Evolutionary conservation across 1,284 basidiomycete genomes (phyloP), one percentile per base, ranked within the genome.

Genomic region (Fomitiporia mediterranea): DNA sequence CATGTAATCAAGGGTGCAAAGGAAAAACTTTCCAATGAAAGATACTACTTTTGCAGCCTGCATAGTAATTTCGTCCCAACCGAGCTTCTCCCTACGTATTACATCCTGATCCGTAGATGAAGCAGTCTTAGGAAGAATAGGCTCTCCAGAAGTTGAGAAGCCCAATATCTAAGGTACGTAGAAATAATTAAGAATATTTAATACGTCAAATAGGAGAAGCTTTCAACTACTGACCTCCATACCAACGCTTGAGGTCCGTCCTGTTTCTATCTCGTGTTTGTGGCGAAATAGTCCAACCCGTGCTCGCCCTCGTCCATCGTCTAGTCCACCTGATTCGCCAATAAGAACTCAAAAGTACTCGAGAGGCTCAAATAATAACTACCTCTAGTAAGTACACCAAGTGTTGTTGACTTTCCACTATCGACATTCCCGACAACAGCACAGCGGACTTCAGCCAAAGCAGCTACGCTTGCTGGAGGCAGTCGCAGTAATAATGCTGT

Each of bases 201-300:
- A 9, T 50, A 39, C 30, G 27, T 25, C 6, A 15, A 43, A 38
- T 39, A 39, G 52, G 32, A 62, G 42, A 9, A 19, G 15, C 13
- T 44, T 44, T 43, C 58, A 51, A 37, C 23, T 37, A 50, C 70
- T 47, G 63, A 92, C 93, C 79, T 98, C 95, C 85, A 97, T 93
- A 42, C 97, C 96, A 32, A 98, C 92, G 59, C 89, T 93, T 28
- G 91, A 94, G 0, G 96, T 98, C 53, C 97, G 76, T 1, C 97
- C 96, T 8, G 90, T 94, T 74, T 99, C 96, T 60, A 98, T 78
- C 71, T 99, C 96, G 67, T 99, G 96, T 69, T 98, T 98, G 71
- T 99, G 97, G 46, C 96, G 78, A 73, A 98, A 98, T 5, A 99
- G 75, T 2, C 89, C 87, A 6, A 98, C 89, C 51, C 96, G 89